Evolutionary conservation across 257 asterid species (phyloP).

Genomic region (Solanum corneliomulleri): DNA sequence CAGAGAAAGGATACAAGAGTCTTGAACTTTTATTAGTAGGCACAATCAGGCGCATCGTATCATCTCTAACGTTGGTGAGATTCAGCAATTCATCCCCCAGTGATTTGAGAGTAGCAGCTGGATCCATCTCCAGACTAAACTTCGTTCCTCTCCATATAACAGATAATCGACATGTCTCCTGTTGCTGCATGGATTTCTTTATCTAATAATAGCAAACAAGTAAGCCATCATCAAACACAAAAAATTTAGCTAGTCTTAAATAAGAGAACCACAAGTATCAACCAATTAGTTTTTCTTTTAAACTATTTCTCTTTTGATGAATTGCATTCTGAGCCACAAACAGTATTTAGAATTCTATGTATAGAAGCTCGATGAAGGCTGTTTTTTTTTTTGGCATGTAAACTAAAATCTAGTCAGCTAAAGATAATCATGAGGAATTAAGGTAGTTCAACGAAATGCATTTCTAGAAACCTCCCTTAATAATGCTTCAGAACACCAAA

Average conservation of each 20-base stretch:
- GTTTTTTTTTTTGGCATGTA: not conserved
- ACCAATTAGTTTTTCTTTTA: not conserved
- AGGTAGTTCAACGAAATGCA: not conserved
- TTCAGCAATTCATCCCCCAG: constrained; percentile 62
- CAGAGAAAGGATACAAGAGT: constrained; percentile 66
- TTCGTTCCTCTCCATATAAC: constrained; percentile 71
- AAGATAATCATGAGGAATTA: not conserved
- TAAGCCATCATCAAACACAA: not conserved
- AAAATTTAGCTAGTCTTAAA: not conserved
- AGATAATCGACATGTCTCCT: constrained; percentile 21
- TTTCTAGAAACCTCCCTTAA: not conserved
- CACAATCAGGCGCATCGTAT: constrained; percentile 71
- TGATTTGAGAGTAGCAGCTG: constrained; percentile 48
- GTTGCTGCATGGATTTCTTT: constrained; percentile 41
- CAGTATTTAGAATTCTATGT: not conserved
- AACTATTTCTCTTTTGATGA: not conserved
- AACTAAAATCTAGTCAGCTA: not conserved
- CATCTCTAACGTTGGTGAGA: constrained; percentile 54
- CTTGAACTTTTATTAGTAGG: constrained; percentile 49
- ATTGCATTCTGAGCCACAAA: not conserved
- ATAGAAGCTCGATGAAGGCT: not conserved
- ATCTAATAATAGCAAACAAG: not conserved
- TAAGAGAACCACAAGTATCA: not conserved
- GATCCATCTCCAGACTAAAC: constrained; percentile 38
- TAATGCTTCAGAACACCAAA: not conserved